Base-by-base conservation (phyloP, 352 stramenopile species). In the Phytophthora tentaculata region DNA sequence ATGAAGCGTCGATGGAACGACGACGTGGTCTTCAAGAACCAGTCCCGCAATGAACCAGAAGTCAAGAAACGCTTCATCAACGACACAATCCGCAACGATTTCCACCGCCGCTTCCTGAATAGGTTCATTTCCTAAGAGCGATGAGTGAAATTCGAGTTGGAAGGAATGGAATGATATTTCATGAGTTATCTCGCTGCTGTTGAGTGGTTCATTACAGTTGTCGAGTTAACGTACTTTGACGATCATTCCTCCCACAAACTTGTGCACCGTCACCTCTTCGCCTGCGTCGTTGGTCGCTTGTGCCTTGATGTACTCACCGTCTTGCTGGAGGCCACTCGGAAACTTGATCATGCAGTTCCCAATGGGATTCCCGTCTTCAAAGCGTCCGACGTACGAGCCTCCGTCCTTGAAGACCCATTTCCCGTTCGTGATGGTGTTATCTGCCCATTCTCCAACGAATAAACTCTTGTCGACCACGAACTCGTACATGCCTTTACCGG, bases 21-120 rank as follows among this genome's bases (percentile, higher is more conserved):
- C 71, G 98, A 99, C 81, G 97, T 99, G 17, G 97, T 99, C 24
- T 99, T 99, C 88, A 98, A 98, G 66, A 99, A 99, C 83, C 93
- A 98, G 77, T 98, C 97, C 20, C 91, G 95, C 64, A 94, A 93
- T 61, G 97, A 99, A 72, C 94, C 94, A 6, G 86, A 98, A 72
- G 78, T 97, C 39, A 96, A 94, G 76, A 99, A 99, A 74, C 88
- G 97, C 59, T 99, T 99, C 78, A 99, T 99, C 75, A 99, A 99
- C 79, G 98, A 99, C 81, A 99, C 98, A 8, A 98, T 99, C 62
- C 90, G 98, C 57, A 99, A 99, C 84, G 97, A 99, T 73, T 99
- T 99, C 75, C 98, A 99, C 81, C 96, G 95, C 56, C 83, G 95
- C 60, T 99, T 99, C 80, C 75, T 99, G 57, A 98, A 97, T 73